Evolutionary conservation across 179 eudicot genomes (phyloP).

Genomic region (Dionaea muscipula): DNA sequence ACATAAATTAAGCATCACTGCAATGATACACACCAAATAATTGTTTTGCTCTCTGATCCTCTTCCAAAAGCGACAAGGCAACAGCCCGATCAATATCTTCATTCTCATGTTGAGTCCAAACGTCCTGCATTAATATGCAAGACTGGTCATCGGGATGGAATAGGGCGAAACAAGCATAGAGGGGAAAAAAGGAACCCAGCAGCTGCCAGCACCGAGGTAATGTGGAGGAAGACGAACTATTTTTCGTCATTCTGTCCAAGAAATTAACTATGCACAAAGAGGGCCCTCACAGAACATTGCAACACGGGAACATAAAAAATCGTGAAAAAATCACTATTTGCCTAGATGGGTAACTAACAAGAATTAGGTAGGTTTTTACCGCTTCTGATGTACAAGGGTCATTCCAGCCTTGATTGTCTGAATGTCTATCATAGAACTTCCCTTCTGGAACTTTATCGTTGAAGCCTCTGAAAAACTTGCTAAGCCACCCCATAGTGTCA

Average conservation of each 20-base stretch:
- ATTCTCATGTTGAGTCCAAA: conserved; percentile 25
- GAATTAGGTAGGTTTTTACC: not conserved
- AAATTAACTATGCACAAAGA: not conserved
- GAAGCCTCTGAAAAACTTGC: conserved; percentile 61
- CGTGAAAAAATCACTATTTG: no score
- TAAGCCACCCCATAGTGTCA: conserved; percentile 59
- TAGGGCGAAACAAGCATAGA: not conserved
- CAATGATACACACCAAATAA: conserved; percentile 31
- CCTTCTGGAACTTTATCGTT: conserved; percentile 23
- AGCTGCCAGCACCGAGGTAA: not conserved
- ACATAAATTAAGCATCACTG: not conserved
- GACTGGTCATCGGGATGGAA: not conserved
- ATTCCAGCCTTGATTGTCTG: conserved; percentile 13
- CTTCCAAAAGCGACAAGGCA: conserved; percentile 76
- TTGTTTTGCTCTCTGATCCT: conserved; percentile 36
- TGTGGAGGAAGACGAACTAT: not conserved
- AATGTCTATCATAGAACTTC: conserved; percentile 8
- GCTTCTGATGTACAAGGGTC: conserved; percentile 21
- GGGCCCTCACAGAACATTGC: no score
- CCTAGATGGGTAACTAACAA: no score
- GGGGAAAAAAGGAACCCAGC: not conserved
- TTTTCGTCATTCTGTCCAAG: not conserved
- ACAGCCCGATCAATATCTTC: conserved; percentile 76
- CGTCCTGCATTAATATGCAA: conserved; percentile 15
- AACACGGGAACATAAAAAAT: no score